These are phyloP conservation scores for Novymonas esmeraldas DNA, from an alignment of 208 protist species.

Conservation along the genomic window DNA sequence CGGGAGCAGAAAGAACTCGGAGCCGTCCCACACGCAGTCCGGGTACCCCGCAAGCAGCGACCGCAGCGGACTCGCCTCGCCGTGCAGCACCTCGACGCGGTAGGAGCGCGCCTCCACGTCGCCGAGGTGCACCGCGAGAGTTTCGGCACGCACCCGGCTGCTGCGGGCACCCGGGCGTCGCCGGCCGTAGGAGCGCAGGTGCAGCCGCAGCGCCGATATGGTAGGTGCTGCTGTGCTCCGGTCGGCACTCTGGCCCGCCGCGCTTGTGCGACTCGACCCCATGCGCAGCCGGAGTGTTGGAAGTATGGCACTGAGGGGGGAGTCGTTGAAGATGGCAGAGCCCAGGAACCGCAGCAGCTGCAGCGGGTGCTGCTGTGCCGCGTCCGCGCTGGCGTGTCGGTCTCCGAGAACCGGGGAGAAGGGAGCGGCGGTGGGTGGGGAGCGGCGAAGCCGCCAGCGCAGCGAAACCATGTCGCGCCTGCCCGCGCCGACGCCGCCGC, in stretches of 20 bases:
- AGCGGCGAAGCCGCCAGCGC: not conserved
- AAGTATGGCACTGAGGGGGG: conserved; percentile 33
- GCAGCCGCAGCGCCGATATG: not conserved
- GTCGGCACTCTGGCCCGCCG: not conserved
- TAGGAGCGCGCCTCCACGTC: conserved; percentile 41
- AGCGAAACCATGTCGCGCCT: not conserved
- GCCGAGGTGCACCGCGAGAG: conserved; percentile 35
- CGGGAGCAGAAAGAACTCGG: conserved; percentile 40
- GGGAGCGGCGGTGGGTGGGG: not conserved
- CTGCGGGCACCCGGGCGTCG: not conserved
- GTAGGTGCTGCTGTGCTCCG: not conserved
- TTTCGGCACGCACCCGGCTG: conserved; percentile 10
- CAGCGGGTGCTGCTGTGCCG: conserved; percentile 18
- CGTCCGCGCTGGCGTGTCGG: not conserved
- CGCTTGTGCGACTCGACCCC: conserved; percentile 6
- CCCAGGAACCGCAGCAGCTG: conserved; percentile 34
- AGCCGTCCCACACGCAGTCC: conserved; percentile 37
- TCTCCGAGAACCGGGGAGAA: not conserved
- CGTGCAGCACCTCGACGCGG: conserved; percentile 23
- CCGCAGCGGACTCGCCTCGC: conserved; percentile 33
- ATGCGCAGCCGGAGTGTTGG: conserved; percentile 22
- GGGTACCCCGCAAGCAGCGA: conserved; percentile 24
- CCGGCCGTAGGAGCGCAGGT: not conserved
- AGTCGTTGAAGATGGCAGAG: conserved; percentile 33
- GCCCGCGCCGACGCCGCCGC: not conserved